Conservation (phyloP, 1,284 basidiomycete genomes). For the Puccinia coronata region DNA sequence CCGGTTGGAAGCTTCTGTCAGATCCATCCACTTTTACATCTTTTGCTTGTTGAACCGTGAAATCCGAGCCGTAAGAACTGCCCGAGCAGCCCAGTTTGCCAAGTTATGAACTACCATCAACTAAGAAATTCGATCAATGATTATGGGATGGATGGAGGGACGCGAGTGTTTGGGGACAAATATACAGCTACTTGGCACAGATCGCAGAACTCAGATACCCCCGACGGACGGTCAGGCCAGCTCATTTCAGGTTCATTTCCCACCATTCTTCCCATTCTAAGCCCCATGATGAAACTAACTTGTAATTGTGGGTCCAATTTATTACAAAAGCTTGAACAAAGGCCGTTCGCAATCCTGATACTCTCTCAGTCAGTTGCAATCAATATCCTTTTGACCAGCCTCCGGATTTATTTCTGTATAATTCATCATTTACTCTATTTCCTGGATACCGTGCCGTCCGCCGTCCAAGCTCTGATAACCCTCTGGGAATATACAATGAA, state of each 20-base stretch:
- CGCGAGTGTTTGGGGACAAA: slow-evolving; percentile 6
- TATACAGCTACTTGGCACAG: slow-evolving; percentile 34
- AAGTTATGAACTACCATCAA: slow-evolving; percentile 45
- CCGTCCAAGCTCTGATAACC: slow-evolving; percentile 35
- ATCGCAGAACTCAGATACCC: slow-evolving; percentile 48
- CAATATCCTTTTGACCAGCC: slow-evolving; percentile 24
- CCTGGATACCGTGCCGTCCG: slow-evolving; percentile 36
- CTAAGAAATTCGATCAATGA: slow-evolving; percentile 43
- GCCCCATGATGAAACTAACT: background rate
- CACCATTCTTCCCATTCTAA: background rate
- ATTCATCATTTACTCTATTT: slow-evolving; percentile 43
- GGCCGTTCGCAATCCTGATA: slow-evolving; percentile 45
- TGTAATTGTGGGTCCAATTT: background rate
- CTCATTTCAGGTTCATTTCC: slow-evolving; percentile 19
- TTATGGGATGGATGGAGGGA: slow-evolving; percentile 22
- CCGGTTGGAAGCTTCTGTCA: slow-evolving; percentile 19
- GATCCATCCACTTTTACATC: slow-evolving; percentile 35
- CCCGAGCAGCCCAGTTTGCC: slow-evolving; percentile 37
- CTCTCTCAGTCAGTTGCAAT: slow-evolving; percentile 27
- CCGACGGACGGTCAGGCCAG: background rate
- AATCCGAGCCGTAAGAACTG: slow-evolving; percentile 17
- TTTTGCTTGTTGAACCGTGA: slow-evolving; percentile 38
- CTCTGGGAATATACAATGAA: slow-evolving; percentile 45
- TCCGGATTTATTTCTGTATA: slow-evolving; percentile 30
- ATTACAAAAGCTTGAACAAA: slow-evolving; percentile 38